phyloP scores from a whole-genome alignment of 257 asterid genomes.

The Handroanthus guayacan region DNA sequence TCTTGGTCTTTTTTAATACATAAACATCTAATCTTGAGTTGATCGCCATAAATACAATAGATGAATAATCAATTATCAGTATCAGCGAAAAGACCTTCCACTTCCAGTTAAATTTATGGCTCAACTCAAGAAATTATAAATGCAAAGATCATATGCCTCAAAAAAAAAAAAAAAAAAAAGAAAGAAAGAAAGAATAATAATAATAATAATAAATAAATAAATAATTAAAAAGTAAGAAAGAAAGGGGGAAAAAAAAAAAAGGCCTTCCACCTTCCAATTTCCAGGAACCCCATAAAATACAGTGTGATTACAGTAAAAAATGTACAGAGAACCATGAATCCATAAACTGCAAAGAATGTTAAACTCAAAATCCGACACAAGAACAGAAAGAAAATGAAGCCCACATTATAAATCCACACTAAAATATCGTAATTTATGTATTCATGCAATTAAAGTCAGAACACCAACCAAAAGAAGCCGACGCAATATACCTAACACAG shows the following conservation, averaged over 20 bases:
- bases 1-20: not conserved
- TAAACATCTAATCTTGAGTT: not conserved
- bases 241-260: no score
- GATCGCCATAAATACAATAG: not conserved
- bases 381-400: not conserved
- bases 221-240: no score
- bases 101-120: no score
- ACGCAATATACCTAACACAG: not conserved
- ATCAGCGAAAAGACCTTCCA: not conserved
- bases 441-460: conserved; percentile 10
- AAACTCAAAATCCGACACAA: not conserved
- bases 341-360: not conserved
- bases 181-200: no score
- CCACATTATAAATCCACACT: not conserved
- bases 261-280: not conserved
- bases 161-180: no score
- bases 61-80: not conserved
- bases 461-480: not conserved
- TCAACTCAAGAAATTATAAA: not conserved
- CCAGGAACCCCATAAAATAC: not conserved
- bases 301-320: not conserved
- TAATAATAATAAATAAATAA: not conserved
- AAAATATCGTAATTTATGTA: not conserved
- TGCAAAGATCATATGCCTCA: not conserved
- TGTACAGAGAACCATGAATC: conserved; percentile 5